Evolutionary conservation across 169 alveolate species (phyloP).

Genomic region (Gregarina niphandrodes): DNA sequence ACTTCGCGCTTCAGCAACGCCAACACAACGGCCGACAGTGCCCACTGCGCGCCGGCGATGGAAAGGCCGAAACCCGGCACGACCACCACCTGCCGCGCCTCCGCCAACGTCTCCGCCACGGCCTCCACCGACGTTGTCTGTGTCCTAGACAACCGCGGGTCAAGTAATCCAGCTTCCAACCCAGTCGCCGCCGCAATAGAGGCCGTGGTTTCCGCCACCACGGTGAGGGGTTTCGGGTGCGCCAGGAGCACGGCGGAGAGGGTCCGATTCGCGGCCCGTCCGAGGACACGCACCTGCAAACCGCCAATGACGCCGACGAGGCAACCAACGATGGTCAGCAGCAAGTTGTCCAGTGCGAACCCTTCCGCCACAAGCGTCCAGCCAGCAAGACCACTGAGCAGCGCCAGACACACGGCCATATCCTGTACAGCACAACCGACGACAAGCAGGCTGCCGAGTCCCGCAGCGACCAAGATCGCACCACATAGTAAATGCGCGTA

Average conservation of each 20-base stretch:
- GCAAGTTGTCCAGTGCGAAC: conserved; percentile 34
- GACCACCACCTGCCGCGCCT: conserved; percentile 40
- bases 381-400: conserved; percentile 50
- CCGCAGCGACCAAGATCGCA: conserved; percentile 35
- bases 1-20: conserved; percentile 33
- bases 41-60: conserved; percentile 50
- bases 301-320: conserved; percentile 65
- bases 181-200: too few species aligned
- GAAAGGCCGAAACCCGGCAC: conserved; percentile 79
- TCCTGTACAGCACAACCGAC: conserved; percentile 61
- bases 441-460: conserved; percentile 53
- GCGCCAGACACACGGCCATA: conserved; percentile 56
- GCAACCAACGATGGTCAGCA: conserved; percentile 52
- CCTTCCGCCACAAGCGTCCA: conserved; percentile 55
- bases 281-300: conserved; percentile 61
- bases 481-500: conserved; percentile 17
- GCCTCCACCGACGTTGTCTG: conserved; percentile 8
- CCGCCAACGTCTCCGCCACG: conserved; percentile 38
- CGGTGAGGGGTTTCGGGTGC: too few species aligned
- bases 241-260: conserved; percentile 48
- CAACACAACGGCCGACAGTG: conserved; percentile 39
- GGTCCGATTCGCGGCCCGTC: conserved; percentile 69
- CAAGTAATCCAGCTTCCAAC: too few species aligned
- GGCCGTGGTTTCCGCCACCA: too few species aligned
- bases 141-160: too few species aligned